Evolutionary conservation across 1,284 basidiomycete species (phyloP).

Genomic region (Meira nashicola): DNA sequence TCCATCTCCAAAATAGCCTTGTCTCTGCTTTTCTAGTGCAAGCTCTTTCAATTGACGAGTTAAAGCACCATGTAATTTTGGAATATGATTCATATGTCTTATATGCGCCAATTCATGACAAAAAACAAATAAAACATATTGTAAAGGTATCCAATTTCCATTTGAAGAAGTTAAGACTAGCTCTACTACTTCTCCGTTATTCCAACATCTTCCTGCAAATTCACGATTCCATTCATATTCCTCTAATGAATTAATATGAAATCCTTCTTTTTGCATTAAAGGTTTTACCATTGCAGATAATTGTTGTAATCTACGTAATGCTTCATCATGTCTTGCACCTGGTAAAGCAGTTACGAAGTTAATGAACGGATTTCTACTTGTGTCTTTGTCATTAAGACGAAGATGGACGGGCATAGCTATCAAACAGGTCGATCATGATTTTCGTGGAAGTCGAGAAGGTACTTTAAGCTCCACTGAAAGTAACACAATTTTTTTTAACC

Average conservation of each 20-base stretch:
- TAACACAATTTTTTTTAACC: slow-evolving; percentile 39
- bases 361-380: slow-evolving; percentile 34
- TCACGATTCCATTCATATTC: slow-evolving; percentile 39
- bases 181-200: slow-evolving; percentile 39
- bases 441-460: slow-evolving; percentile 38
- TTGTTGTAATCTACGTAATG: slow-evolving; percentile 24
- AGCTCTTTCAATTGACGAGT: slow-evolving; percentile 27
- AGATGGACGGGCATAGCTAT: slow-evolving; percentile 28
- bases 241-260: slow-evolving; percentile 39
- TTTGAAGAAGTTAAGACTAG: slow-evolving; percentile 29
- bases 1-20: slow-evolving; percentile 41
- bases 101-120: slow-evolving; percentile 42
- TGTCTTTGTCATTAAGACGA: slow-evolving; percentile 36
- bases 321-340: slow-evolving; percentile 22
- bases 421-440: slow-evolving; percentile 40
- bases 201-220: slow-evolving; percentile 41
- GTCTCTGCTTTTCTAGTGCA: slow-evolving; percentile 24
- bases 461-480: too few relatives aligned
- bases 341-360: slow-evolving; percentile 37
- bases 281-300: slow-evolving; percentile 40
- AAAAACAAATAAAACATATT: slow-evolving; percentile 35
- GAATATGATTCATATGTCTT: slow-evolving; percentile 41
- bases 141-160: slow-evolving; percentile 30
- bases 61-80: slow-evolving; percentile 33
- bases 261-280: slow-evolving; percentile 35